Conservation (phyloP, 768 basidiomycete genomes). For the Trametes meyenii region DNA sequence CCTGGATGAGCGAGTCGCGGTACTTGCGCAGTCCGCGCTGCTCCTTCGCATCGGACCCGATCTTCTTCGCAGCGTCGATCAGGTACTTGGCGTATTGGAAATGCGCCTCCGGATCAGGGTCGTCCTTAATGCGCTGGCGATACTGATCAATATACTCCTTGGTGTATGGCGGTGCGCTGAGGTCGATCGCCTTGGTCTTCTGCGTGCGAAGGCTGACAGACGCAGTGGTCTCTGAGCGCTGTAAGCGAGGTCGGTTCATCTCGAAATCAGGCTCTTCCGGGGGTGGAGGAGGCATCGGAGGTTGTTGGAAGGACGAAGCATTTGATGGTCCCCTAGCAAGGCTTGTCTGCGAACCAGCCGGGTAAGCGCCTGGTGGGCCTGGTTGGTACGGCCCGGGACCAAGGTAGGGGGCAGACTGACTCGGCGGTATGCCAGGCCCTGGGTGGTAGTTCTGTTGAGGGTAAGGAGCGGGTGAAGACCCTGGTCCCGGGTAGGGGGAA, state of each 20-base stretch:
- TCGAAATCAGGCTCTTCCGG: constrained; percentile 53
- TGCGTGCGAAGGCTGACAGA: constrained; percentile 60
- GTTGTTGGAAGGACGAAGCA: constrained; percentile 20
- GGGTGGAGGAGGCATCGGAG: constrained; percentile 15
- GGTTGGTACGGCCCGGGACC: constrained; percentile 24
- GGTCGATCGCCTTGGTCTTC: constrained; percentile 81
- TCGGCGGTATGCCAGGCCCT: constrained; percentile 15
- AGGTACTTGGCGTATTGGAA: constrained; percentile 98
- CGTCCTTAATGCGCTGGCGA: constrained; percentile 93
- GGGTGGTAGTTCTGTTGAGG: constrained; percentile 20
- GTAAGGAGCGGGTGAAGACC: constrained; percentile 9
- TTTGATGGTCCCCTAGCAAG: constrained; percentile 20
- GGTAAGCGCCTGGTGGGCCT: constrained; percentile 25
- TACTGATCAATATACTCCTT: constrained; percentile 98
- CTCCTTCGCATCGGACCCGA: constrained; percentile 72
- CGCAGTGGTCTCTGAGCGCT: constrained; percentile 59
- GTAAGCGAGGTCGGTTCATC: constrained; percentile 51
- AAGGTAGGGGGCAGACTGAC: constrained; percentile 23
- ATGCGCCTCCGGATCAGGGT: constrained; percentile 98
- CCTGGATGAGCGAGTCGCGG: constrained; percentile 81
- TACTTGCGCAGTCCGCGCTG: constrained; percentile 89
- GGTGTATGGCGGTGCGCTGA: constrained; percentile 84
- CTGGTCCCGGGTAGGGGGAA: constrained; percentile 12
- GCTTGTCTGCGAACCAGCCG: constrained; percentile 23
- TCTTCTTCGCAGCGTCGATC: constrained; percentile 95